Evolutionary conservation across 768 basidiomycete genomes (phyloP).

Genomic region (Mycena capillaripes): DNA sequence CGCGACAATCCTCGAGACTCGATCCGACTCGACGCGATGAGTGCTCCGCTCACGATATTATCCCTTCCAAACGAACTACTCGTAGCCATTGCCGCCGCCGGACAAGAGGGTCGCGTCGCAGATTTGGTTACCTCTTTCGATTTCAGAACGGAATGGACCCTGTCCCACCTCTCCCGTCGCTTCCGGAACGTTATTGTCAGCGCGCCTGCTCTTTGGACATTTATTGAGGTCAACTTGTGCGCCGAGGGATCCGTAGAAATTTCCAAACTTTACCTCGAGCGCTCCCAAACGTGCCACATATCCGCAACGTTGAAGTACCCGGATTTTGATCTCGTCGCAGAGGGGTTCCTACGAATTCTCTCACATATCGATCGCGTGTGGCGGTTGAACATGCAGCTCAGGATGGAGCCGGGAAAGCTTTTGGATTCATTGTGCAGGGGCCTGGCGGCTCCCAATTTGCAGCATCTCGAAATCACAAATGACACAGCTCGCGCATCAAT

Average conservation of each 20-base stretch:
- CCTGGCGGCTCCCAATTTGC: not conserved
- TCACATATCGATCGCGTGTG: not conserved
- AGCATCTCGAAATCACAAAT: not conserved
- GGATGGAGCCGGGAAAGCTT: too few relatives aligned
- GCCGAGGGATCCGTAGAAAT: not conserved
- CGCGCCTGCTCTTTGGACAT: not conserved
- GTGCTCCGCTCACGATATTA: too few relatives aligned
- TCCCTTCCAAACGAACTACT: constrained; percentile 2
- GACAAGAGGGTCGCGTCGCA: not conserved
- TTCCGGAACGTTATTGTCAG: not conserved
- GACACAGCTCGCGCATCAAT: not conserved
- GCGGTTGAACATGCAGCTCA: not conserved
- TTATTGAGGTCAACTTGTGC: not conserved
- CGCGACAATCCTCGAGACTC: too few relatives aligned
- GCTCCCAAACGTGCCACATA: not conserved
- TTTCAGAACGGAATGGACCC: not conserved
- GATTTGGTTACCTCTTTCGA: too few relatives aligned
- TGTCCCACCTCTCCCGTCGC: not conserved
- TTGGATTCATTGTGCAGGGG: not conserved
- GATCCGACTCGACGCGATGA: too few relatives aligned
- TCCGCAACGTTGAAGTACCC: not conserved
- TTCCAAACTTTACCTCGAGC: not conserved
- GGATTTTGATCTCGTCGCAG: not conserved
- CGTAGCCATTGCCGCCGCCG: not conserved
- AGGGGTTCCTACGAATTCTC: not conserved